Percentiles rank a stretch among this genome's conserved stretches.
Evolutionary conservation across 352 stramenopile species (phyloP).

Genomic region (Pythium periplocum): DNA sequence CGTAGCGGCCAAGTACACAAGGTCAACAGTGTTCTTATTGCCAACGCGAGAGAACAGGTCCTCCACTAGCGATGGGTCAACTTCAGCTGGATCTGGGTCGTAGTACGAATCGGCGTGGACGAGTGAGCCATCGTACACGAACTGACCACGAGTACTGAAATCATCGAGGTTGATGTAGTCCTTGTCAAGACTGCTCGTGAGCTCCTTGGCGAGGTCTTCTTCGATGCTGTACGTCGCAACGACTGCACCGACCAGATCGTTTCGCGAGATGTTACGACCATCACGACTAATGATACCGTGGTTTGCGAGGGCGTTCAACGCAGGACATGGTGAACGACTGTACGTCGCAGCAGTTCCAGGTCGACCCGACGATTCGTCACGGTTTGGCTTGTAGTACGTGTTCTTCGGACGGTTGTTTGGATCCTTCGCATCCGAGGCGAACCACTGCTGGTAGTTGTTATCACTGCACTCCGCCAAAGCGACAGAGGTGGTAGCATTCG

Average conservation of each 20-base stretch:
- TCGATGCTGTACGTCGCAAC: too few relatives aligned
- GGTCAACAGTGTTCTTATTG: background rate
- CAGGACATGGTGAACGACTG: constrained; percentile 27
- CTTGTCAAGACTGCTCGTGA: too few relatives aligned
- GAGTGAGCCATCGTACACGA: constrained; percentile 1
- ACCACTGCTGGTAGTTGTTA: constrained; percentile 4
- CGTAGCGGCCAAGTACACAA: constrained; percentile 9
- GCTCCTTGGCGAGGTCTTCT: too few relatives aligned
- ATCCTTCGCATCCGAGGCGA: constrained; percentile 9
- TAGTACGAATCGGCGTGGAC: too few relatives aligned
- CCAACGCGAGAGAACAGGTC: constrained; percentile 8
- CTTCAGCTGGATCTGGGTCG: constrained; percentile 5
- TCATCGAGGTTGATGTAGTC: too few relatives aligned
- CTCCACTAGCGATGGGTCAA: constrained; percentile 7
- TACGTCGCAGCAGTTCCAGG: constrained; percentile 12
- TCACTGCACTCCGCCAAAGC: constrained; percentile 8
- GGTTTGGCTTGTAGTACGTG: constrained; percentile 18
- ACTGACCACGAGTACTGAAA: too few relatives aligned
- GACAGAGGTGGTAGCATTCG: background rate
- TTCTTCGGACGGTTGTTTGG: constrained; percentile 8
- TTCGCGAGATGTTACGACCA: constrained; percentile 15
- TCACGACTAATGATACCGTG: constrained; percentile 28
- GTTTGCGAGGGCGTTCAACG: constrained; percentile 32
- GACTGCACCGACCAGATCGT: constrained; percentile 1
- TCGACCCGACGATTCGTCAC: constrained; percentile 14